Base-by-base conservation (phyloP, 176 grass and related monocot species). In the Cymbopogon citratus region DNA sequence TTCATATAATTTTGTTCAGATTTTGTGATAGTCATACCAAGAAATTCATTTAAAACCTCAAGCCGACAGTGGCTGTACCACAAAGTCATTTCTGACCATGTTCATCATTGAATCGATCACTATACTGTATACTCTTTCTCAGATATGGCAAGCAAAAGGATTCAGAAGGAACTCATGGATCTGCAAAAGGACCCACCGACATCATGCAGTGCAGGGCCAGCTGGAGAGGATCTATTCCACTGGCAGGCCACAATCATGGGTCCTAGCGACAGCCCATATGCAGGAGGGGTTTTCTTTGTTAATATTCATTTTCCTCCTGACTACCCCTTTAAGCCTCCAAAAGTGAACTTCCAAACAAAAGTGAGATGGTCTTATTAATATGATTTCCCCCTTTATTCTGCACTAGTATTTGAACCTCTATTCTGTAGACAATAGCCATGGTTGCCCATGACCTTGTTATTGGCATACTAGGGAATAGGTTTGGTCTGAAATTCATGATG, bases 191-290 rank as follows among this genome's bases (percentile, higher is more conserved):
- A 97, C 82, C 94, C 94, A 56, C 94, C 90, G 0, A 91, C 90
- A 79, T 94, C 89, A 16, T 97, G 91, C 76, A 97, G 94, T 73
- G 91, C 94, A 41, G 94, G 94, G 78, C 94, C 94, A 21, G 83
- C 87, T 59, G 90, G 94, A 66, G 90, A 94, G 79, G 94, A 94
- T 82, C 73, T 97, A 71, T 92, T 97, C 81, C 89, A 92, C 57
- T 97, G 90, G 94, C 94, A 97, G 63, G 94, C 94, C 54, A 94
- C 87, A 26, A 94, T 97, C 75, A 97, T 97, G 91, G 94, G 94
- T 65, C 94, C 94, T 66, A 62, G 71, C n/a, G 91, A 97, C 52
- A 97, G 94, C 71, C 94, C 91, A 33, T 97, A 90, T 85, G 21
- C 89, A 18, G 91, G 91, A 69, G 94, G 91, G 66, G 86, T 97